Percentiles rank a stretch among this genome's conserved stretches.
Evolutionary conservation across 75 land plant genomes (phyloP).

Genomic region (Picea glauca): DNA sequence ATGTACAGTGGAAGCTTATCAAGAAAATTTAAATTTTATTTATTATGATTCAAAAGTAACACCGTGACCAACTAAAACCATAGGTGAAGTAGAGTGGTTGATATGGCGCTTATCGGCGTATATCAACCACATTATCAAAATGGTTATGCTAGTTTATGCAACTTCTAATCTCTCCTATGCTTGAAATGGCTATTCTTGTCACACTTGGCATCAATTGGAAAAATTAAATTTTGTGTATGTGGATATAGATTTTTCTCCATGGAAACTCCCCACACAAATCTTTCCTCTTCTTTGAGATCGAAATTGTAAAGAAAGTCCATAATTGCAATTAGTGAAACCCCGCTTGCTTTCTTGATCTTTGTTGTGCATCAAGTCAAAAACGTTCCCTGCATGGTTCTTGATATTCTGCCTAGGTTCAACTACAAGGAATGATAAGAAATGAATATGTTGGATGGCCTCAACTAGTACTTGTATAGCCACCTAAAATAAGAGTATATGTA

Average conservation of each 20-base stretch:
- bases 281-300: constrained; percentile 77
- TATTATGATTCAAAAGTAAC: no score
- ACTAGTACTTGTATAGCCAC: constrained; percentile 65
- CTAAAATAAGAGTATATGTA: constrained; percentile 87
- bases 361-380: constrained; percentile 73
- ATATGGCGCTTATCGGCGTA: no score
- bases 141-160: no score
- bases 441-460: constrained; percentile 78
- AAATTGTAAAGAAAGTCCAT: constrained; percentile 83
- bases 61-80: no score
- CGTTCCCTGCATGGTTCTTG: constrained; percentile 43
- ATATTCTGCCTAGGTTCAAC: constrained; percentile 67
- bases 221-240: constrained; percentile 22
- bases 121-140: no score
- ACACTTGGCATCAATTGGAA: no score
- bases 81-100: no score
- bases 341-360: constrained; percentile 92
- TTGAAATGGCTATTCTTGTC: no score
- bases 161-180: no score
- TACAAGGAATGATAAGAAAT: constrained; percentile 72
- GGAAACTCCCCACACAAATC: constrained; percentile 91
- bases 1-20: no score
- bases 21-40: no score
- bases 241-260: constrained; percentile 85
- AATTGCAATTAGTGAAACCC: constrained; percentile 81